Evolutionary conservation across 164 flowering plant species (phyloP).

Genomic region (Aristolochia contorta): DNA sequence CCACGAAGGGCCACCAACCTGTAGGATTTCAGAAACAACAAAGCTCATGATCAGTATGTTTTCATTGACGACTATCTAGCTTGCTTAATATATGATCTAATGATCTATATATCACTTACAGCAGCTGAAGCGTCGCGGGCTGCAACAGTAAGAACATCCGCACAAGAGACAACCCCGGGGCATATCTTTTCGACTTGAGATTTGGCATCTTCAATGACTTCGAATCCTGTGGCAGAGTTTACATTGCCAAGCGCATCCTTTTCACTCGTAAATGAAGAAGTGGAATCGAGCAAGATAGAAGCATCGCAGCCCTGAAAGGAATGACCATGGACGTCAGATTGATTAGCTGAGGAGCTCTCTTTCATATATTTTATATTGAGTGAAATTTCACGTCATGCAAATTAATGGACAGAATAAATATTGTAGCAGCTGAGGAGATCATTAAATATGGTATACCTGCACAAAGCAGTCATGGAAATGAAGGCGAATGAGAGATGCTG

Average conservation of each 20-base stretch:
- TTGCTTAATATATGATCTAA: too few species aligned
- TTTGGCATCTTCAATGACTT: constrained; percentile 26
- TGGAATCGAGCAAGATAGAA: constrained; percentile 22
- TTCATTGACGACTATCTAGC: too few species aligned
- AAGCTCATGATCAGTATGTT: too few species aligned
- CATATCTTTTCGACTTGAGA: constrained; percentile 21
- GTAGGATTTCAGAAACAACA: neutral
- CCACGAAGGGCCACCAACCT: constrained; percentile 4
- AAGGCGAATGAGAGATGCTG: constrained; percentile 12
- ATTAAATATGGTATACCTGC: too few species aligned
- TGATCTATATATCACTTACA: constrained; percentile 10
- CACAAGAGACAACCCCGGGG: constrained; percentile 28
- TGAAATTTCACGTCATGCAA: too few species aligned
- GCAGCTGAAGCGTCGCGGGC: constrained; percentile 14
- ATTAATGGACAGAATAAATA: too few species aligned
- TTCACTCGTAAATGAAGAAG: constrained; percentile 22
- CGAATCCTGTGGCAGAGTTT: constrained; percentile 21
- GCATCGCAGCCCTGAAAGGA: constrained; percentile 43
- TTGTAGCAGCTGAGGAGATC: too few species aligned
- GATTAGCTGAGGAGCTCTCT: too few species aligned
- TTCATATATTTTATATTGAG: too few species aligned
- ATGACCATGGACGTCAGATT: too few species aligned
- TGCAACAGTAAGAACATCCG: constrained; percentile 23
- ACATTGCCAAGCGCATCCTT: constrained; percentile 21
- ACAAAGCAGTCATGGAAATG: constrained; percentile 20